Conservation (phyloP, 495 filamentous ascomycete genomes). For the Talaromyces stipitatus region DNA sequence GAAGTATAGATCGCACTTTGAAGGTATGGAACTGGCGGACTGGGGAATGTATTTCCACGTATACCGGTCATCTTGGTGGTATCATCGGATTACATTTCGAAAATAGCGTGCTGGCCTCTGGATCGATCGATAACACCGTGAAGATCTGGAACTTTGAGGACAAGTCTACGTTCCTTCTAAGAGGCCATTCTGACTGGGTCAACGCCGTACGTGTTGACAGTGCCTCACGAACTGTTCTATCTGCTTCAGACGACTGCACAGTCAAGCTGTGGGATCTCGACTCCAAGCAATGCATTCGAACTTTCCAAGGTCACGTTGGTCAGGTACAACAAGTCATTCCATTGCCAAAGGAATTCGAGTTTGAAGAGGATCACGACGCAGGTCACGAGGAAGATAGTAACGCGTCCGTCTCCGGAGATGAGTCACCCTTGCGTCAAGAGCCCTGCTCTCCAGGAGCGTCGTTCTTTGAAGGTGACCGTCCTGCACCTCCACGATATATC, state of each 20-base stretch:
- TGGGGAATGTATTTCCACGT: slow-evolving; percentile 76
- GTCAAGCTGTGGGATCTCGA: slow-evolving; percentile 93
- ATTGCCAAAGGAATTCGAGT: slow-evolving; percentile 77
- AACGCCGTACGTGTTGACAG: slow-evolving; percentile 84
- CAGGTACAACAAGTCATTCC: slow-evolving; percentile 87
- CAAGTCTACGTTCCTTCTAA: slow-evolving; percentile 67
- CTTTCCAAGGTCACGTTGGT: slow-evolving; percentile 88
- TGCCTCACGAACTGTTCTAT: slow-evolving; percentile 74
- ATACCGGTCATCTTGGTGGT: slow-evolving; percentile 67
- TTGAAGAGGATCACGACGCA: slow-evolving; percentile 57
- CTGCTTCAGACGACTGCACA: slow-evolving; percentile 89
- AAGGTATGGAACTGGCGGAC: slow-evolving; percentile 97
- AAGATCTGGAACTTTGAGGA: slow-evolving; percentile 91
- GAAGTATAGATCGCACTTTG: slow-evolving; percentile 70
- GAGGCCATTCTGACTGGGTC: slow-evolving; percentile 88
- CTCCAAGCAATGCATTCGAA: slow-evolving; percentile 63
- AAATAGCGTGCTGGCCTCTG: slow-evolving; percentile 71
- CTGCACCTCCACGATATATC: slow-evolving; percentile 78
- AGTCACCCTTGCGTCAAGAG: slow-evolving; percentile 24
- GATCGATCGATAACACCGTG: slow-evolving; percentile 81
- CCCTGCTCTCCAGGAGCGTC: slow-evolving; percentile 48
- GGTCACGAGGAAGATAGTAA: slow-evolving; percentile 50
- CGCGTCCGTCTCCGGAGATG: slow-evolving; percentile 30
- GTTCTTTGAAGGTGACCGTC: slow-evolving; percentile 52
- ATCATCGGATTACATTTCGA: slow-evolving; percentile 85